Base-by-base conservation (phyloP, 139 green algal species). In the Picochlorum costavermella region DNA sequence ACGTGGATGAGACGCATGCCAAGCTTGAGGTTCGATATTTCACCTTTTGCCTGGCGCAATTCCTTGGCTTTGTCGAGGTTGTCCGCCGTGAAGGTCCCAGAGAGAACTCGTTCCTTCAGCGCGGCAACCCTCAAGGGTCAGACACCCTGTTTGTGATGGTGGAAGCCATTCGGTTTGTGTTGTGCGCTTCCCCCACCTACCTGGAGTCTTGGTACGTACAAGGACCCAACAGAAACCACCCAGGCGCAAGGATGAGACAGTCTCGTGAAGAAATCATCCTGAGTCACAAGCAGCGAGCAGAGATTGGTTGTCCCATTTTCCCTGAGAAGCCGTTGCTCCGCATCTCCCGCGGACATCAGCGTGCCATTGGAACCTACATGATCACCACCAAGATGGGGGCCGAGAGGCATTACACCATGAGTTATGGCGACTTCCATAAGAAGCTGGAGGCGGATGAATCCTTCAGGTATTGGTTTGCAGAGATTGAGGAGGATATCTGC, bases 1-100 rank as follows among this genome's bases (percentile, higher is more conserved):
- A 61, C 23, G 25, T 25, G 37, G 16, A 28, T 8, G 29, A 43
- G 6, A 23, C 10, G 13, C 45, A 58, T 50, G 40, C 64, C 50
- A 60, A 37, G 25, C 65, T 78, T 49, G 72, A 87, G 51, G 66
- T 87, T 11, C 60, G 69, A 13, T 88, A 86, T 69, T 75, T 83
- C 5, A 56, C 83, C 0, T 88, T 84, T 64, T 82, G 68, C 0
- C 16, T 88, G 53, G 59, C 74, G 10, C 81, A 89, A 71, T 83
- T 89, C 50, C 74, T 89, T 16, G 83, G 83, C 1, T 89, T 83
- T 51, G 43, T 89, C 49, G 83, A 89, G 68, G 74, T 88, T 20
- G 70, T 88, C 65, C 64, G 83, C n/a, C 61, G 81, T 1, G 83
- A 89, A 68, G 81, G 81, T 0, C 83, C 83, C 0, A 58, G 83